Conservation (phyloP, 257 asterid genomes). For the Voacanga thouarsii region DNA sequence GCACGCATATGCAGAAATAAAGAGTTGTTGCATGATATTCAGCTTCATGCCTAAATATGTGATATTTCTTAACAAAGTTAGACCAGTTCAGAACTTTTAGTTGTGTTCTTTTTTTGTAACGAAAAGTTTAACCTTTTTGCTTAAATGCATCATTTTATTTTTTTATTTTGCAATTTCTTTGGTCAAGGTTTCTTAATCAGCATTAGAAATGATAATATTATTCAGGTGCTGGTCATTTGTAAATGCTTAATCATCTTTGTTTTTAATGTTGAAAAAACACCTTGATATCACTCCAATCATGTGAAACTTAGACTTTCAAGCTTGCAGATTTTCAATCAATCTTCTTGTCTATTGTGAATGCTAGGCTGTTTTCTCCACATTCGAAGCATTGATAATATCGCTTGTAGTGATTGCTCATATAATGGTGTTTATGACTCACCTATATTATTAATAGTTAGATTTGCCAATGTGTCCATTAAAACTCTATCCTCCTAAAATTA, state of each 20-base stretch:
- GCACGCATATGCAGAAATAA: no score
- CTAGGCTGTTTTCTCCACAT: not conserved
- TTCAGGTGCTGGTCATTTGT: slow-evolving; percentile 52
- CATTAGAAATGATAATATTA: slow-evolving; percentile 68
- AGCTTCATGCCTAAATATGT: not conserved
- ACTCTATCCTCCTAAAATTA: not conserved
- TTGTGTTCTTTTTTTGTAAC: not conserved
- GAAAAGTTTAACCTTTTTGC: slow-evolving; percentile 7
- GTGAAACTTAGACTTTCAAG: not conserved
- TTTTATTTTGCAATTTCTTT: slow-evolving; percentile 65
- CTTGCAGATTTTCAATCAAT: not conserved
- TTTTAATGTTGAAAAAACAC: not conserved
- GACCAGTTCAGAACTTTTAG: not conserved
- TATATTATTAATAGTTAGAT: not conserved
- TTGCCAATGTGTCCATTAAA: not conserved
- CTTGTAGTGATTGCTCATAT: not conserved
- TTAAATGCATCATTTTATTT: not conserved
- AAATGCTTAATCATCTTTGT: slow-evolving; percentile 16
- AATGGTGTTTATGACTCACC: not conserved
- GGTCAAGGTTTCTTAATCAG: slow-evolving; percentile 73
- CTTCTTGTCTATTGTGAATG: not conserved
- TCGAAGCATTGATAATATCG: not conserved
- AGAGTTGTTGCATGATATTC: not conserved
- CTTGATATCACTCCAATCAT: not conserved
- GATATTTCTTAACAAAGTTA: not conserved